Base-by-base conservation (phyloP, 1,284 basidiomycete species). In the Rhodotorula sp. region DNA sequence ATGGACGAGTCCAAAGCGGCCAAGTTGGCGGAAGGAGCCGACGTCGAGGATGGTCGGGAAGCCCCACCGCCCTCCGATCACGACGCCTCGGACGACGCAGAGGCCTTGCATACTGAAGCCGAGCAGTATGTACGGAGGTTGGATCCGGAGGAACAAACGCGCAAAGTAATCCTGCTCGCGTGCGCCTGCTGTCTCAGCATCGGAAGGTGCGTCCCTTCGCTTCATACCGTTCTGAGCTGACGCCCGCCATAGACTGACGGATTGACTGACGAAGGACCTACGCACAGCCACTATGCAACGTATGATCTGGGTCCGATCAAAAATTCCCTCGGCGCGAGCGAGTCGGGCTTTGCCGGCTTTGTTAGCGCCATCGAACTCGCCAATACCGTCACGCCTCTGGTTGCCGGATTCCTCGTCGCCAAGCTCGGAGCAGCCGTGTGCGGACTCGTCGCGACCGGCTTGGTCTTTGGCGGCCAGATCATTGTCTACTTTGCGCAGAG, bases 231-330 rank as follows among this genome's bases (percentile, higher is more conserved):
- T 26, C 2, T 4, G 4, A 22, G 8, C 63, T 58, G 30, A 48
- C 45, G 15, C 24, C 24, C 48, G 48, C 48, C n/a, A n/a, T n/a
- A n/a, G n/a, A n/a, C n/a, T n/a, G n/a, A n/a, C n/a, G n/a, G n/a
- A n/a, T n/a, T n/a, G n/a, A n/a, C n/a, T n/a, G n/a, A n/a, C n/a
- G n/a, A n/a, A n/a, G 24, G 6, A 14, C 20, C 18, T 8, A 6
- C 20, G 0, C 7, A 45, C 62, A 71, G 72, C 7, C 73, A 74
- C 58, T 74, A 63, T 37, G 63, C 67, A 2, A 51, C 62, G 3
- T 70, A 74, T 46, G 18, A 64, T 22, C 62, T 74, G 8, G 73
- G 73, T 0, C 73, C 73, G n/a, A 48, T 72, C 56, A 74, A 72
- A 54, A 55, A 49, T 37, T 53, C 33, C 24, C 48, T 74, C 14